A percentile compares a stretch with the other conserved stretches of the same genome.
Evolutionary conservation across 768 basidiomycete genomes (phyloP).

Genomic region (Russula olivacea): DNA sequence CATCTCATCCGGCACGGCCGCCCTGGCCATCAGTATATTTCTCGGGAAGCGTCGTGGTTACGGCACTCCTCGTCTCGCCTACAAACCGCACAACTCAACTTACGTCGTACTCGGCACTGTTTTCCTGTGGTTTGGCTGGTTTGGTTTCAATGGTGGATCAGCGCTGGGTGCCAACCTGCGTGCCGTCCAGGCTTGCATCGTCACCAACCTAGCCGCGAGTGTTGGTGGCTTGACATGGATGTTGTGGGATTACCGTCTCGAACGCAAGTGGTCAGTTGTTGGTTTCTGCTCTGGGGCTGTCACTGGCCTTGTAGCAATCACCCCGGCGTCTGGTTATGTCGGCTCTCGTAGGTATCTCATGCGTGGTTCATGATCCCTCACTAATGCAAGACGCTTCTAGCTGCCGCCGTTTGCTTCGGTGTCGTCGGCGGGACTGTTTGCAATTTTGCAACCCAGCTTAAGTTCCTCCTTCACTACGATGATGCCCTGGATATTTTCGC

Average conservation of each 20-base stretch:
- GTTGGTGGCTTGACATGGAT: constrained; percentile 92
- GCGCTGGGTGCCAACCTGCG: constrained; percentile 85
- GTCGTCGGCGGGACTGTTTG: constrained; percentile 76
- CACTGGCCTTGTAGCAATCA: constrained; percentile 83
- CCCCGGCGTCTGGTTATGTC: constrained; percentile 78
- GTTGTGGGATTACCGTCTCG: constrained; percentile 91
- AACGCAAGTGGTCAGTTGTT: constrained; percentile 88
- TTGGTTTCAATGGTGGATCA: constrained; percentile 91
- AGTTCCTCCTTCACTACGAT: constrained; percentile 71
- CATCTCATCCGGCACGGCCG: constrained; percentile 89
- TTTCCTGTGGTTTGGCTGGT: constrained; percentile 95
- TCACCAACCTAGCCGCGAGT: constrained; percentile 87
- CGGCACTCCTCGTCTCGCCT: constrained; percentile 84
- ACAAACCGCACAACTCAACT: constrained; percentile 90
- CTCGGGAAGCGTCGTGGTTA: constrained; percentile 90
- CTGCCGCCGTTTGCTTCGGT: constrained; percentile 82
- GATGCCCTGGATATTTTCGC: constrained; percentile 91
- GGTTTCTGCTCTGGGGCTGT: constrained; percentile 97
- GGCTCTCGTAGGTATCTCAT: constrained; percentile 52
- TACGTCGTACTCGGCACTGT: constrained; percentile 92
- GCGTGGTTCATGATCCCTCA: neutral
- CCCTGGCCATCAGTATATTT: constrained; percentile 84
- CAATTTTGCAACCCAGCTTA: constrained; percentile 96
- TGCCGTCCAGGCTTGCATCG: constrained; percentile 83
- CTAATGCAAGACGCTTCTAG: constrained; percentile 31